Conservation (phyloP, 148 eudicot species). For the Linanthus parryae region DNA sequence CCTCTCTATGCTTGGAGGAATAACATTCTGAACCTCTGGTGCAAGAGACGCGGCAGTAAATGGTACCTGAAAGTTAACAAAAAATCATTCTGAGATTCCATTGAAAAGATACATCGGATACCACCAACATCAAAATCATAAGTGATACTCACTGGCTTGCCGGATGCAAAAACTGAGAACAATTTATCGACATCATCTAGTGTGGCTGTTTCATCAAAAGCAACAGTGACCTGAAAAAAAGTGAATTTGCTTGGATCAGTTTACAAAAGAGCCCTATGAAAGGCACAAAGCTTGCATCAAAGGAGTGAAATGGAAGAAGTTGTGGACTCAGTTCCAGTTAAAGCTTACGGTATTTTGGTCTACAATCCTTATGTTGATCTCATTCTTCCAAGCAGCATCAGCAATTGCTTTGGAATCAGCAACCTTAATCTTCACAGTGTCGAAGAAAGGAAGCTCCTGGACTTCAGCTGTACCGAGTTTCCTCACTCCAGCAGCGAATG, state of each 20-base stretch:
- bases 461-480: slow-evolving; percentile 82
- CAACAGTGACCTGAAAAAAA: slow-evolving; percentile 59
- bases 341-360: slow-evolving; percentile 70
- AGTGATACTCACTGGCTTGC: slow-evolving; percentile 59
- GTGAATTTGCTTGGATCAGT: too few species aligned
- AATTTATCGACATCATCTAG: slow-evolving; percentile 79
- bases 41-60: slow-evolving; percentile 84
- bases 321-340: too few species aligned
- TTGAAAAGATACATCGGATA: too few species aligned
- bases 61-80: slow-evolving; percentile 38
- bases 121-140: too few species aligned
- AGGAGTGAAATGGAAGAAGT: too few species aligned
- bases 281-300: too few species aligned
- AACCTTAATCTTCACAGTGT: slow-evolving; percentile 81
- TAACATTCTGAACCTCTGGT: slow-evolving; percentile 53
- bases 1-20: slow-evolving; percentile 72
- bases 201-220: slow-evolving; percentile 84
- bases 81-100: neutral
- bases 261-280: too few species aligned
- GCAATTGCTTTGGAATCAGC: slow-evolving; percentile 64
- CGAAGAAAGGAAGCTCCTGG: slow-evolving; percentile 68
- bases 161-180: slow-evolving; percentile 68
- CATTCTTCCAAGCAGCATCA: slow-evolving; percentile 66
- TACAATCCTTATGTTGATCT: slow-evolving; percentile 71
- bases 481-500: slow-evolving; percentile 77